phyloP scores from a whole-genome alignment of 2,329 filamentous ascomycete species.

The Grosmannia huntii region DNA sequence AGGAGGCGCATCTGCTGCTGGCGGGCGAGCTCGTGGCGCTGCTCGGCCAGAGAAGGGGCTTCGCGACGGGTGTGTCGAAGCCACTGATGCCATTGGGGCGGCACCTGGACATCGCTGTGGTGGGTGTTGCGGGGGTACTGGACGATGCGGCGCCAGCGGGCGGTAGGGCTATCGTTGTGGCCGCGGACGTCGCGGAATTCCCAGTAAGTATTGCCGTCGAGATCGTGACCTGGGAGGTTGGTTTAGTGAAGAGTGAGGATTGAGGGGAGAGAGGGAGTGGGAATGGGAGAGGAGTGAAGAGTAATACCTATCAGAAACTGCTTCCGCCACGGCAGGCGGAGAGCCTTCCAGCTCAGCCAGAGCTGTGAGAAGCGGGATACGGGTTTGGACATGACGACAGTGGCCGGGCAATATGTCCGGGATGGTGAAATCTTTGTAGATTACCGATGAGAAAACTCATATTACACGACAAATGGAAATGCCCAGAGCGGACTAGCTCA shows the following conservation, averaged over 20 bases:
- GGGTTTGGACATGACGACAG: slow-evolving; percentile 17
- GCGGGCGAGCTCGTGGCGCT: slow-evolving; percentile 38
- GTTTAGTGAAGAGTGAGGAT: too few species aligned
- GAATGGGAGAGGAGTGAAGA: too few species aligned
- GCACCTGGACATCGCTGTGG: slow-evolving; percentile 41
- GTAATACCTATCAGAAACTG: slow-evolving; percentile 48
- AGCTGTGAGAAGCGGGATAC: slow-evolving; percentile 25
- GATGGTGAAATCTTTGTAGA: neutral
- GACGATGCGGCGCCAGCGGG: slow-evolving; percentile 49
- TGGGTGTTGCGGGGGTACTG: slow-evolving; percentile 42
- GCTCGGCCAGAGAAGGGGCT: slow-evolving; percentile 44
- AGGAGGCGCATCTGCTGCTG: slow-evolving; percentile 40
- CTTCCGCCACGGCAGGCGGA: slow-evolving; percentile 51
- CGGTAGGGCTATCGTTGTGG: slow-evolving; percentile 16
- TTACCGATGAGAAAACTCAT: neutral
- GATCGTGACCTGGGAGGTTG: slow-evolving; percentile 41
- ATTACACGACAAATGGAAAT: neutral
- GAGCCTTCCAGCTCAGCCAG: slow-evolving; percentile 51
- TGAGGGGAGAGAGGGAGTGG: too few species aligned
- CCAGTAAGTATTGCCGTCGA: slow-evolving; percentile 57
- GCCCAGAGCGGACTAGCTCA: too few species aligned
- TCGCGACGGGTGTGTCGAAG: slow-evolving; percentile 44
- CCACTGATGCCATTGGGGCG: slow-evolving; percentile 58
- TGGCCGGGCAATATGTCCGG: neutral
- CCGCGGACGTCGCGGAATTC: slow-evolving; percentile 44